Evolutionary conservation across 1,284 basidiomycete genomes (phyloP), one percentile per base, ranked within the genome.

Genomic region (Apiotrichum porosum): DNA sequence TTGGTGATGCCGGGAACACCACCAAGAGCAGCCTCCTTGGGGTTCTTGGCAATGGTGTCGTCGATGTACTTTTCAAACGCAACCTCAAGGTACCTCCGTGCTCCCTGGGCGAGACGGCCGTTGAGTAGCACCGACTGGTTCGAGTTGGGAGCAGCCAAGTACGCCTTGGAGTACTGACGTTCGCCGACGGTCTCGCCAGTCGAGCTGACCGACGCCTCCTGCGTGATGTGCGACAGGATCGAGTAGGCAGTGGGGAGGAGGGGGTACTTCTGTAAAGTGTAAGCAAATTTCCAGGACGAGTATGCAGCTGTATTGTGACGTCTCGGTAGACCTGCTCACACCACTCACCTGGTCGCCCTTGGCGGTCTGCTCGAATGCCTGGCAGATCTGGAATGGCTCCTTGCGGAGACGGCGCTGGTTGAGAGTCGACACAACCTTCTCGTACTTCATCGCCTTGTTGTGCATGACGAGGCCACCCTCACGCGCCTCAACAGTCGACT

Each of bases 361-460:
- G 41, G 63, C 62, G 10, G 61, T 59, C 17, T 60, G 60, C 37
- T 60, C 63, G 15, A 70, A 49, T 6, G 63, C 62, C 33, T 63
- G 66, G 46, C 62, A 62, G 2, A 64, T 43, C 48, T 63, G 63
- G 28, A 56, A 60, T 12, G 63, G 61, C 45, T 66, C 60, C 51
- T 62, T 61, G 32, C 63, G 56, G 47, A 69, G 47, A 42, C 70
- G 54, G 41, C 51, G 51, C 39, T 57, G 52, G 50, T 73, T 71
- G n/a, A 72, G 57, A 18, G 61, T 75, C 68, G 89, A 92, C 35
- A 94, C 77, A 26, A 88, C 83, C 47, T 82, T 81, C 71, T 90
- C 87, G 68, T 94, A 97, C n/a, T 83, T 83, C 82, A 93, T 88
- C 89, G 94, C 93, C 74, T 90, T 90, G 68, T 81, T 84, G 73